These are phyloP conservation scores for Sutorius eximius DNA, from an alignment of 1,284 basidiomycete genomes.

Conservation along the genomic window DNA sequence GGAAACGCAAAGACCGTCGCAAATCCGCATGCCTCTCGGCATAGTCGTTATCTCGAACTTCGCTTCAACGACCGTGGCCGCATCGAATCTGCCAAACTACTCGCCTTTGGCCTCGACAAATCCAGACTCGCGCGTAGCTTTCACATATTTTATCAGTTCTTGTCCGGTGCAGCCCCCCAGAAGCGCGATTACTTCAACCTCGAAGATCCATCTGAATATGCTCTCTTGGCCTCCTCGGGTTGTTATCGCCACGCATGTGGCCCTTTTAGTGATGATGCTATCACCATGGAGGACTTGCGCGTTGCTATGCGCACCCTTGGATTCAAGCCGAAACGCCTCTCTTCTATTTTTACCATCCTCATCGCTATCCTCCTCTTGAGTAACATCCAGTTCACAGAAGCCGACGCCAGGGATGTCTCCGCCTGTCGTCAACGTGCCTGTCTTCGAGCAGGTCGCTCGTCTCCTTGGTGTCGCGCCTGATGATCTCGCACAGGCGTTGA, in stretches of 20 bases:
- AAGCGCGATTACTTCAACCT: slow-evolving; percentile 77
- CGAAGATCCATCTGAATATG: slow-evolving; percentile 84
- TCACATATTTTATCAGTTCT: slow-evolving; percentile 92
- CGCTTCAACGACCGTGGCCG: slow-evolving; percentile 83
- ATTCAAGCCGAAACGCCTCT: slow-evolving; percentile 85
- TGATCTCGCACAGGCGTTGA: slow-evolving; percentile 75
- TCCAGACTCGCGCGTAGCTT: slow-evolving; percentile 84
- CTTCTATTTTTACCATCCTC: slow-evolving; percentile 80
- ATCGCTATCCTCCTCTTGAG: slow-evolving; percentile 82
- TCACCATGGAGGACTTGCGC: slow-evolving; percentile 82
- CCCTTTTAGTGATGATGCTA: slow-evolving; percentile 82
- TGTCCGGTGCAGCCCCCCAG: slow-evolving; percentile 77
- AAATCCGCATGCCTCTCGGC: slow-evolving; percentile 87
- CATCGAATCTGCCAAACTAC: slow-evolving; percentile 75
- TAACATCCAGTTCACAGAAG: slow-evolving; percentile 80
- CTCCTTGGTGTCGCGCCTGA: slow-evolving; percentile 76
- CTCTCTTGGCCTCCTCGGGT: slow-evolving; percentile 79
- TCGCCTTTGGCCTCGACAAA: slow-evolving; percentile 88
- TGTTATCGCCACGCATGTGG: slow-evolving; percentile 84
- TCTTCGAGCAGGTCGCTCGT: slow-evolving; percentile 70
- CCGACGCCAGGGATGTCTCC: slow-evolving; percentile 67
- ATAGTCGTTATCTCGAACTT: slow-evolving; percentile 84
- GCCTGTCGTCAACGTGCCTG: slow-evolving; percentile 65
- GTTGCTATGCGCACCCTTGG: slow-evolving; percentile 79
- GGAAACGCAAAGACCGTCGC: slow-evolving; percentile 85